These are phyloP conservation scores for Babesia sp. DNA, from an alignment of 169 alveolate species.

Conservation along the genomic window DNA sequence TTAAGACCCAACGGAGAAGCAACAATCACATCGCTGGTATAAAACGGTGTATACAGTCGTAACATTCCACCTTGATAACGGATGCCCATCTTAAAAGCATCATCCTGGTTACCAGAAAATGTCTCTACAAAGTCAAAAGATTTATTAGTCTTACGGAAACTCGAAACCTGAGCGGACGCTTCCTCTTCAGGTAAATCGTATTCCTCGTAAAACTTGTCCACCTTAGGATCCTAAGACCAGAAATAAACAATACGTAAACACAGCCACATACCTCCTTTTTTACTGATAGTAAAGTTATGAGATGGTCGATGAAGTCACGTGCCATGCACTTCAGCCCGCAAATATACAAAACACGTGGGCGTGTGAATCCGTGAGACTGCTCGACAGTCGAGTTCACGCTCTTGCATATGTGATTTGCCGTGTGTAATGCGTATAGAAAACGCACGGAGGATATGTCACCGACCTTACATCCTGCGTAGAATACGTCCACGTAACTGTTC, in stretches of 20 bases:
- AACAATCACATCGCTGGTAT: constrained; percentile 82
- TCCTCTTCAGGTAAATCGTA: constrained; percentile 71
- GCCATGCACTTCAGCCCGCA: constrained; percentile 80
- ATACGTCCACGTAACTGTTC: constrained; percentile 58
- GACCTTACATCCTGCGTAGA: constrained; percentile 29
- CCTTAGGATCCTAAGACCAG: constrained; percentile 51
- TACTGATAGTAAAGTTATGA: constrained; percentile 67
- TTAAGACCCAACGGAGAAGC: constrained; percentile 88
- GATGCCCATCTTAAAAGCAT: constrained; percentile 85
- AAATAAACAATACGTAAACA: constrained; percentile 7
- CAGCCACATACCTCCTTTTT: constrained; percentile 54
- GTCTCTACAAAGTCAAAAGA: constrained; percentile 69
- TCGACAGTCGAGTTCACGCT: constrained; percentile 22
- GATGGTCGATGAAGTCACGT: constrained; percentile 64
- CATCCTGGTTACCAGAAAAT: constrained; percentile 81
- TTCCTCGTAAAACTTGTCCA: constrained; percentile 70
- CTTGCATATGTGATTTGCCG: constrained; percentile 50
- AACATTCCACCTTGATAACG: constrained; percentile 75
- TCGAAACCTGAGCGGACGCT: constrained; percentile 48
- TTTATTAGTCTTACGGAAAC: constrained; percentile 62
- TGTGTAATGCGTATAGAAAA: constrained; percentile 40
- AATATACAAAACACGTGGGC: constrained; percentile 80
- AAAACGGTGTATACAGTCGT: constrained; percentile 80
- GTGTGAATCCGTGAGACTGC: constrained; percentile 80
- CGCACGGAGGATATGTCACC: constrained; percentile 23